Evolutionary conservation across 23 red algal genomes (phyloP).

Genomic region (Gracilaria vermiculophylla): DNA sequence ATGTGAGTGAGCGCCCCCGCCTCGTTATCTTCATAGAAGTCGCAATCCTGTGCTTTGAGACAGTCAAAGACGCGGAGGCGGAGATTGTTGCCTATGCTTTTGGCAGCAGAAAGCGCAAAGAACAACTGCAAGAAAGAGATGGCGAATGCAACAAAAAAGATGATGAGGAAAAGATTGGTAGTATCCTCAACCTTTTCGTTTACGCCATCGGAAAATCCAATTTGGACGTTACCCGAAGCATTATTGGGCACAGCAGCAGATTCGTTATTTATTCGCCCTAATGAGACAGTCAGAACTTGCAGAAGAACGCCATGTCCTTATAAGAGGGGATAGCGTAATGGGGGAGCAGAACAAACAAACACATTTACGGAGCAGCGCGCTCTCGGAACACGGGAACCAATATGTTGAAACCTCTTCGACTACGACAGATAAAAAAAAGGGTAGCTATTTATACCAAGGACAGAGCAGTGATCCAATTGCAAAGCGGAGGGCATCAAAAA

Average conservation of each 20-base stretch:
- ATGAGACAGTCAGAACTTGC: constrained; percentile 72
- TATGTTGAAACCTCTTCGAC: too few species aligned
- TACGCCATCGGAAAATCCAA: constrained; percentile 6
- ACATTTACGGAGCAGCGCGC: too few species aligned
- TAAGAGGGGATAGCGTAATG: too few species aligned
- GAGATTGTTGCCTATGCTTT: constrained; percentile 31
- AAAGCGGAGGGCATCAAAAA: too few species aligned
- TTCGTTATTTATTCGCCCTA: constrained; percentile 70
- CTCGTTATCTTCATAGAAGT: constrained; percentile 32
- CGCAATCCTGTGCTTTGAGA: constrained; percentile 31
- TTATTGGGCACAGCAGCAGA: neutral
- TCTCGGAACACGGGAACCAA: too few species aligned
- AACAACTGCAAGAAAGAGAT: neutral
- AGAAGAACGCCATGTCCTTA: constrained; percentile 70
- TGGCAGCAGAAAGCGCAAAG: constrained; percentile 23
- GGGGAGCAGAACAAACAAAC: too few species aligned
- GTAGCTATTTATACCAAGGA: too few species aligned
- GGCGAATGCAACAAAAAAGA: neutral
- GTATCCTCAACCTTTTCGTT: neutral
- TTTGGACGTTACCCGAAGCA: neutral
- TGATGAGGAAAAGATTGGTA: neutral
- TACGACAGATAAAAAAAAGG: too few species aligned
- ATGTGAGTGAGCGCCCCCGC: constrained; percentile 39
- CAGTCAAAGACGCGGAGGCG: constrained; percentile 20
- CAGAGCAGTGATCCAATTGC: too few species aligned